Base-by-base conservation (phyloP, 768 basidiomycete species). In the Russula sp. region DNA sequence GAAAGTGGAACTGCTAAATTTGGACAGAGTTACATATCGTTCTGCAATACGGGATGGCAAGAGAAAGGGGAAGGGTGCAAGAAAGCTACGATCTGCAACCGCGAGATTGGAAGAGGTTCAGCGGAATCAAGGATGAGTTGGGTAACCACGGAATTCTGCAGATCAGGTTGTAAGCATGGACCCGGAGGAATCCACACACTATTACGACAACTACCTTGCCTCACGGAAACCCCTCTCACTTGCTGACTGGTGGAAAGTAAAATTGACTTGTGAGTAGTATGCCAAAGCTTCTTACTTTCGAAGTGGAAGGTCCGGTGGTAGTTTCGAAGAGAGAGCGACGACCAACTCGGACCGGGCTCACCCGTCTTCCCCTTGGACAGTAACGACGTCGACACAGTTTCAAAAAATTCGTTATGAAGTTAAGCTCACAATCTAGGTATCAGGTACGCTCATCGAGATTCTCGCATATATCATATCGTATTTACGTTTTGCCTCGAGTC, bases 381-480 rank as follows among this genome's bases (percentile, higher is more conserved):
- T 46, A n/a, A 38, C 24, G 32, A 59, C 34, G 32, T 30, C 63
- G 63, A 54, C 6, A 38, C 22, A 57, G 28, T 44, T 40, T 28
- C 50, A 40, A 46, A 40, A 32, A 53, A 53, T 54, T 54, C 49
- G 49, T 57, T 53, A 59, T 53, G 57, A 38, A 59, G 44, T 64
- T 64, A 64, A 60, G 44, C 58, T 49, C 50, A 26, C 58, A 50
- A 56, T 55, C 48, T 40, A 55, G 20, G 58, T 56, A 56, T 64
- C 26, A 56, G 59, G 63, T 64, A 55, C 59, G 48, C 38, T 42
- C 26, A 49, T 30, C 36, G n/a, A 28, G 8, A n/a, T 48, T 32
- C 30, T 49, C 57, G 30, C 48, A 16, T n/a, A n/a, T n/a, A n/a
- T 51, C 28, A 63, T n/a, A 26, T 32, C 34, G 20, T 30, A 61